Conservation (phyloP, 768 basidiomycete genomes). For the Roridomyces roridus region DNA sequence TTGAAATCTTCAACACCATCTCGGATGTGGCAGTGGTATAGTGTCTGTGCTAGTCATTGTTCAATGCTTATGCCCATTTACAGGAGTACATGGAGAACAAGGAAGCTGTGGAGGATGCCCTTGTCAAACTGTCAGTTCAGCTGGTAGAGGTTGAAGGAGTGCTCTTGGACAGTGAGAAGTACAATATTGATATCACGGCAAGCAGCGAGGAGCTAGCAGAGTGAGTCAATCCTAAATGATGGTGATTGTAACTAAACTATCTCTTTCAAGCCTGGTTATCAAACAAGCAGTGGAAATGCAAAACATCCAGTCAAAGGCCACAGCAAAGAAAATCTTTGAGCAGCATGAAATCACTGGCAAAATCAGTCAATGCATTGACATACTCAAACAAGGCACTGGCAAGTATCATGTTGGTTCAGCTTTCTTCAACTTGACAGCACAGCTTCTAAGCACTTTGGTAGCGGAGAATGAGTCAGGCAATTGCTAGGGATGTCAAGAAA, state of each 20-base stretch:
- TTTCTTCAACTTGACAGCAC: not conserved
- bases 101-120: not conserved
- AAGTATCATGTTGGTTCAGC: not conserved
- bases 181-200: too few relatives aligned
- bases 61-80: not conserved
- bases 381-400: not conserved
- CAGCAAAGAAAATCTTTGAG: not conserved
- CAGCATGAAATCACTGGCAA: not conserved
- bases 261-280: not conserved
- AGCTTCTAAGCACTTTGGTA: too few relatives aligned
- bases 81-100: conserved; percentile 4
- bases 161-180: not conserved
- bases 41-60: too few relatives aligned
- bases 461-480: too few relatives aligned
- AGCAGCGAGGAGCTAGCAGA: not conserved
- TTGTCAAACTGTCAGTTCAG: too few relatives aligned
- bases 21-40: conserved; percentile 1
- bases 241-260: not conserved
- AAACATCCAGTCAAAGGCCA: not conserved
- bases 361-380: not conserved
- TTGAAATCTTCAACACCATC: conserved; percentile 1
- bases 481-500: too few relatives aligned
- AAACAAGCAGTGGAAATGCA: not conserved
- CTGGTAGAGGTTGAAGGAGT: conserved; percentile 1
- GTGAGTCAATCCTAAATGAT: not conserved